A percentile compares a stretch with the other conserved stretches of the same genome.
Conservation (phyloP, 306 rosid species). For the Dryas alaskensis region DNA sequence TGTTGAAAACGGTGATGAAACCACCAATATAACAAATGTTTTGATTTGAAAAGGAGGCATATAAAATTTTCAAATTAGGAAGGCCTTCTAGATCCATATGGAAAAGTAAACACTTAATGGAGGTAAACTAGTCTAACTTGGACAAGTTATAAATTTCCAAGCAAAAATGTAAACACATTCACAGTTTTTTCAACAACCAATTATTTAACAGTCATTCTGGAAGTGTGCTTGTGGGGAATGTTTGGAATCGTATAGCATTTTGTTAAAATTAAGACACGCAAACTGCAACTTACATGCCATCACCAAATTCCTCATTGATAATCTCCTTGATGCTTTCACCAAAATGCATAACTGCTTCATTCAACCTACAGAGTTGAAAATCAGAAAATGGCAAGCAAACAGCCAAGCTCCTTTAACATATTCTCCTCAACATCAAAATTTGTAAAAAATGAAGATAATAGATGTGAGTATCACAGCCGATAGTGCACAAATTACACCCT, state of each 20-base stretch:
- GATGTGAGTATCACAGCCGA: neutral
- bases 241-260: neutral
- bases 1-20: no score
- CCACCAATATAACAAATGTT: no score
- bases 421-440: neutral
- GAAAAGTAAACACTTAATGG: neutral
- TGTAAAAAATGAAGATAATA: no score
- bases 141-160: neutral
- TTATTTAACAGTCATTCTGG: neutral
- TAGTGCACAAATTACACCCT: neutral
- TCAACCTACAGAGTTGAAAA: constrained; percentile 56
- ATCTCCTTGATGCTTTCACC: constrained; percentile 98
- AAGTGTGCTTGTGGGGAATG: no score
- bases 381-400: constrained; percentile 17
- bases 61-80: no score
- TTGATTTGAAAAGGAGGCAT: no score
- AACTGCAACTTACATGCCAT: constrained; percentile 79
- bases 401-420: neutral
- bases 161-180: neutral
- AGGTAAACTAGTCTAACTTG: neutral
- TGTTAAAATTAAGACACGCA: constrained; percentile 6
- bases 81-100: neutral
- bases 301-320: constrained; percentile 94
- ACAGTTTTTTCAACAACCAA: neutral
- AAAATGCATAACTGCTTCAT: constrained; percentile 93